Conservation (phyloP, 306 rosid species). For the Datisca glomerata region DNA sequence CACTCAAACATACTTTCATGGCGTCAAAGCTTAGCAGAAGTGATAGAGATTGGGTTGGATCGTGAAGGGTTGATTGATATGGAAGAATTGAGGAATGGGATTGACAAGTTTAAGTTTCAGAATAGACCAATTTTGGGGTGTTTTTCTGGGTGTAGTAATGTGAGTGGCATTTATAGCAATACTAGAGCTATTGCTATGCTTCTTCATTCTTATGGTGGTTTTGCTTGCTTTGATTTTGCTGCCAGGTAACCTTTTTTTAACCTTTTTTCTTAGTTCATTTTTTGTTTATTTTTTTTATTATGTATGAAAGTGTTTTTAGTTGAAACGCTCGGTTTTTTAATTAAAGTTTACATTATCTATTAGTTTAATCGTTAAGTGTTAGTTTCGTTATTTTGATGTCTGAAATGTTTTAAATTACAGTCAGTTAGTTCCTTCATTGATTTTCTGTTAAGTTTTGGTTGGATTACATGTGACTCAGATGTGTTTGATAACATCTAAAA, state of each 20-base stretch:
- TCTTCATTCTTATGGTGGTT: conserved; percentile 53
- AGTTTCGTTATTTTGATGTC: no score
- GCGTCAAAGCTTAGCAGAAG: conserved; percentile 74
- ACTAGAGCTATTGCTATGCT: conserved; percentile 55
- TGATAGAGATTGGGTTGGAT: conserved; percentile 59
- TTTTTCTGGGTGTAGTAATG: conserved; percentile 85
- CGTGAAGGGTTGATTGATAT: conserved; percentile 43
- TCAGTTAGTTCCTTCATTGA: no score
- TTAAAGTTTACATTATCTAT: no score
- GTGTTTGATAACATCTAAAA: no score
- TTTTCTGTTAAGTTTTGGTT: no score
- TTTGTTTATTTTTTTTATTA: no score
- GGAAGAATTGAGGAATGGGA: conserved; percentile 34
- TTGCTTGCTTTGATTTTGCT: conserved; percentile 77
- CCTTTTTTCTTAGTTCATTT: not conserved
- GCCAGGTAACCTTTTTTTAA: conserved; percentile 37
- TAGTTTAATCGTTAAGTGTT: no score
- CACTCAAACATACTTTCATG: conserved; percentile 84
- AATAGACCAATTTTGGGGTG: conserved; percentile 70
- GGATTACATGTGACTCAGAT: no score
- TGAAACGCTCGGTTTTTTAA: no score
- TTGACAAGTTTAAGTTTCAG: conserved; percentile 26
- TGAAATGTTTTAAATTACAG: no score
- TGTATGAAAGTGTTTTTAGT: no score
- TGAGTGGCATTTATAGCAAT: conserved; percentile 60